phyloP scores from a whole-genome alignment of 177 flowering plant species.

The Telopea speciosissima region DNA sequence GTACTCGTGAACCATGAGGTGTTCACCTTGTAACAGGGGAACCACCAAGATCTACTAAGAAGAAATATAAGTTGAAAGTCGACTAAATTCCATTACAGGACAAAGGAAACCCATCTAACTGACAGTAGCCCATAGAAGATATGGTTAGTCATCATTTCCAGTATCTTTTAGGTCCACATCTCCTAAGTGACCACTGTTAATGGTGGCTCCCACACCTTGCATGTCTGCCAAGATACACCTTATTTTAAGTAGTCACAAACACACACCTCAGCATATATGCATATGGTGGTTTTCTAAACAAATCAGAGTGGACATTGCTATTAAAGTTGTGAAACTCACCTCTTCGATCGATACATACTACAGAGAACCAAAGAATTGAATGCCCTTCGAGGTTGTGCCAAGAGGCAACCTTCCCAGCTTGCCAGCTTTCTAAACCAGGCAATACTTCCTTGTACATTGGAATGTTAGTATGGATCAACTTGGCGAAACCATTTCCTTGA shows the following conservation, averaged over 20 bases:
- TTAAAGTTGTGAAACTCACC: slow-evolving; percentile 36
- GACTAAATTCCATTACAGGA: too few relatives aligned
- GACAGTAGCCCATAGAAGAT: neutral
- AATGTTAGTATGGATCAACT: slow-evolving; percentile 43
- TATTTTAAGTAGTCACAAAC: neutral
- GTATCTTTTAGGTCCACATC: neutral
- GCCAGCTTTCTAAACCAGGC: slow-evolving; percentile 85
- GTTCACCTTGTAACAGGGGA: neutral
- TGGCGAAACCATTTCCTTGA: slow-evolving; percentile 56
- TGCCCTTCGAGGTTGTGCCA: slow-evolving; percentile 89
- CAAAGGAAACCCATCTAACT: too few relatives aligned
- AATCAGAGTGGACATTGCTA: neutral
- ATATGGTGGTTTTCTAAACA: neutral
- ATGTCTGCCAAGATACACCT: neutral
- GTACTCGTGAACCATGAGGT: neutral
- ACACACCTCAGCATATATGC: neutral
- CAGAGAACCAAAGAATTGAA: slow-evolving; percentile 80
- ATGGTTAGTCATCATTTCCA: neutral
- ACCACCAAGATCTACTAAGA: neutral
- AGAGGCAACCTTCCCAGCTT: slow-evolving; percentile 56
- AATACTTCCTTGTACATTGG: slow-evolving; percentile 69
- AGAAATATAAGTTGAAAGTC: too few relatives aligned
- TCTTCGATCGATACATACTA: slow-evolving; percentile 71
- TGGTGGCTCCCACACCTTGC: neutral
- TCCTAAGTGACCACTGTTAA: neutral